phyloP scores from a whole-genome alignment of 805 yeast species.

The Wickerhamiella sergipiensis region DNA sequence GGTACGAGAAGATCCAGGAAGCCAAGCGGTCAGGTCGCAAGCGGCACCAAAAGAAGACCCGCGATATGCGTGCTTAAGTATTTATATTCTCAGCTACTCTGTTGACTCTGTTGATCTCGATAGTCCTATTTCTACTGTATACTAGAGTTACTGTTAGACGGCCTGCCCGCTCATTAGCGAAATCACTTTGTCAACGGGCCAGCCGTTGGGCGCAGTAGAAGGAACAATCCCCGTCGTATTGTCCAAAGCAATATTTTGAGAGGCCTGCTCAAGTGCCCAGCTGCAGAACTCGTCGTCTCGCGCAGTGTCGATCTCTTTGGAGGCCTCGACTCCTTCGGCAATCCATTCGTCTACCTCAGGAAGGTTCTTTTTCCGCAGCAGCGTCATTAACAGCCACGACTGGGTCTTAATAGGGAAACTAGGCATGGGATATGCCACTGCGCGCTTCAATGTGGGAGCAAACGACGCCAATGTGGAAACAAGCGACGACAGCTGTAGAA shows the following conservation, averaged over 20 bases:
- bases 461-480: conserved; percentile 52
- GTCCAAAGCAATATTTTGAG: conserved; percentile 19
- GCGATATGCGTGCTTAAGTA: conserved; percentile 35
- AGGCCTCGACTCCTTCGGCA: conserved; percentile 25
- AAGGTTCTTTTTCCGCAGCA: conserved; percentile 70
- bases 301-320: conserved; percentile 23
- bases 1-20: conserved; percentile 66
- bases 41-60: conserved; percentile 48
- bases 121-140: no score
- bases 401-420: conserved; percentile 76
- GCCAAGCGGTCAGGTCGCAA: conserved; percentile 52
- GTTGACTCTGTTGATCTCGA: no score
- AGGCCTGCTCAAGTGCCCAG: conserved; percentile 47
- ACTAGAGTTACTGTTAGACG: not conserved
- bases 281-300: conserved; percentile 44
- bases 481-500: conserved; percentile 74
- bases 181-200: conserved; percentile 14
- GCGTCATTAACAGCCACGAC: conserved; percentile 68
- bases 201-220: conserved; percentile 8
- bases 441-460: conserved; percentile 41
- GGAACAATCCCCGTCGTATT: conserved; percentile 29
- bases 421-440: conserved; percentile 75
- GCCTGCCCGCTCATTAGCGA: conserved; percentile 13
- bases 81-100: not conserved
- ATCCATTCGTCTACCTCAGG: conserved; percentile 92